Base-by-base conservation (phyloP, 805 yeast genomes). In the Danielozyma ontarioensis region DNA sequence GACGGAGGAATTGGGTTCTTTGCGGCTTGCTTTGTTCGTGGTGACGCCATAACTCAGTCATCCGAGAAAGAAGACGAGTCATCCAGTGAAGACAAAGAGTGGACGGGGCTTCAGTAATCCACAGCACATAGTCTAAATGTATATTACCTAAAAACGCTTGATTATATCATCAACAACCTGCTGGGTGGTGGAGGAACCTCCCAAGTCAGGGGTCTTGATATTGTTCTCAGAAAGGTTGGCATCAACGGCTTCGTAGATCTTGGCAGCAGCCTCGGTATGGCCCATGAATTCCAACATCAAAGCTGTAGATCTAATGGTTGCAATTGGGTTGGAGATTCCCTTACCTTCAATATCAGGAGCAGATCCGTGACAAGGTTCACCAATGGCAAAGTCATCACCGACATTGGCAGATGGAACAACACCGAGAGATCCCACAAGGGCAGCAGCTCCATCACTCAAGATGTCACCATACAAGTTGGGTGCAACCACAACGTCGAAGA, bases 1-100 rank as follows among this genome's bases (percentile, higher is more conserved):
- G 98, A 93, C 55, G 98, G 97, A 19, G 98, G 98, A n/a, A 93
- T 93, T 48, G 99, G 99, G 0, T 93, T 93, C 54, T 93, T 93
- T 59, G 97, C 97, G 0, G 97, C 89, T 1, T 80, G 93, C 36
- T 90, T 93, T 54, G 83, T 84, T 42, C 70, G 48, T 29, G 36
- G 24, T n/a, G n/a, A n/a, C n/a, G n/a, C n/a, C n/a, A n/a, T n/a
- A n/a, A n/a, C n/a, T n/a, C n/a, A n/a, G 5, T 13, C 13, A 25
- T 7, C 12, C 13, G 15, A 25, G 6, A 17, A 13, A 13, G 5
- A 13, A 4, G n/a, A n/a, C 13, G 16, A 25, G 4, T 28, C 11
- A 10, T 14, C 26, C 12, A 24, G 10, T 8, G 28, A 24, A 4
- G 28, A 21, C 12, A 25, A 12, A 21, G 17, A 7, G 5, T 29